Percentiles rank a stretch among this genome's conserved stretches.
Conservation (phyloP, 2,329 filamentous ascomycete genomes). For the Scedosporium aurantiacum region DNA sequence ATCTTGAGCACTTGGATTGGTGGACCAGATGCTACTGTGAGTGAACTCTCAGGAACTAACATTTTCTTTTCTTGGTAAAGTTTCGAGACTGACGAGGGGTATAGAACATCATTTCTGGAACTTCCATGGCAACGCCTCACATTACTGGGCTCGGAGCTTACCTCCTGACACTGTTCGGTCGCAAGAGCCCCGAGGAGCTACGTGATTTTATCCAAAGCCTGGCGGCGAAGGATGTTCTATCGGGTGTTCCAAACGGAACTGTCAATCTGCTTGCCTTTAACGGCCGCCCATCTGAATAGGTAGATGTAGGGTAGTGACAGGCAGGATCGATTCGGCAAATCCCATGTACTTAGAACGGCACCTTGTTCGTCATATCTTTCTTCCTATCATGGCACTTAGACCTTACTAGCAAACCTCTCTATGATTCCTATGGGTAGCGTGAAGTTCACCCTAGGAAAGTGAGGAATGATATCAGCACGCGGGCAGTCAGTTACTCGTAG, state of each 20-base stretch:
- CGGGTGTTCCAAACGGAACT: constrained; percentile 29
- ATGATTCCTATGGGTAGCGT: too few species aligned
- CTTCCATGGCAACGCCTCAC: constrained; percentile 9
- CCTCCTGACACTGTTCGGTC: constrained; percentile 39
- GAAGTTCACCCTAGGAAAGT: too few species aligned
- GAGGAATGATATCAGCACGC: too few species aligned
- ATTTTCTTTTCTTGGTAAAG: not conserved
- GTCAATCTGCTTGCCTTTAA: constrained; percentile 46
- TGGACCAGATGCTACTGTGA: not conserved
- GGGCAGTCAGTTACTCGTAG: too few species aligned
- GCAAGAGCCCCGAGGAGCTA: constrained; percentile 33
- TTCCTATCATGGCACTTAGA: too few species aligned
- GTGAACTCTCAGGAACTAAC: not conserved
- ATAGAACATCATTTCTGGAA: constrained; percentile 6
- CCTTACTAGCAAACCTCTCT: too few species aligned
- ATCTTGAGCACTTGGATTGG: constrained; percentile 24
- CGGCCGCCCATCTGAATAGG: constrained; percentile 17
- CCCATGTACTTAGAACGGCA: too few species aligned
- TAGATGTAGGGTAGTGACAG: too few species aligned
- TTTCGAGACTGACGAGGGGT: not conserved
- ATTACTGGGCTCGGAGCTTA: constrained; percentile 8
- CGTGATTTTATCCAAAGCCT: constrained; percentile 32
- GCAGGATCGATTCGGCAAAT: too few species aligned
- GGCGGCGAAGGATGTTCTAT: constrained; percentile 28
- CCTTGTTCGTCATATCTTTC: too few species aligned